Percentiles rank a stretch among this genome's conserved stretches.
Evolutionary conservation across 2,329 filamentous ascomycete genomes (phyloP).

Genomic region (Fusarium vanettenii): DNA sequence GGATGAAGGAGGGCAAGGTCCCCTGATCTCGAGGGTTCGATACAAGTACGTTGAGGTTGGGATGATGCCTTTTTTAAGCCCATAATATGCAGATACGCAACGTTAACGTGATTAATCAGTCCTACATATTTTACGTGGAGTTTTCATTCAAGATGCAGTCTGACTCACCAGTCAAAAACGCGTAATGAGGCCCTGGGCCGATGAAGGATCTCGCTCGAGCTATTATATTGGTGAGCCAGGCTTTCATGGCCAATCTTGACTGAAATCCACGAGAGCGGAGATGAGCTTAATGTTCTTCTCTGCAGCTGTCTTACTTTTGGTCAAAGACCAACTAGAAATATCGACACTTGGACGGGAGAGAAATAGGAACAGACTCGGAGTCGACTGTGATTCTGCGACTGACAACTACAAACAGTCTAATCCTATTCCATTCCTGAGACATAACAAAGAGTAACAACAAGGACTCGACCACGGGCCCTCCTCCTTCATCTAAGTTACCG

Average conservation of each 20-base stretch:
- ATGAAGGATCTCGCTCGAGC: too few species aligned
- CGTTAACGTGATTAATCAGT: too few species aligned
- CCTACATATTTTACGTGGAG: too few species aligned
- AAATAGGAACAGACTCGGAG: not conserved
- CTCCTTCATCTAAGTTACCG: not conserved
- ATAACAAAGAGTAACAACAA: not conserved
- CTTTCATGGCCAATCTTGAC: too few species aligned
- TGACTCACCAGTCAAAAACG: too few species aligned
- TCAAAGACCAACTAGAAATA: not conserved
- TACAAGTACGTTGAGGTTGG: not conserved
- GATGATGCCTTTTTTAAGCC: not conserved
- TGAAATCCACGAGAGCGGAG: not conserved
- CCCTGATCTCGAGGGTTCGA: not conserved
- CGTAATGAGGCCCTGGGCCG: too few species aligned
- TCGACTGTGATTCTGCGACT: not conserved
- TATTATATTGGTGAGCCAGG: too few species aligned
- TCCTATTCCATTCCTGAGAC: not conserved
- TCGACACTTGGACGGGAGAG: not conserved
- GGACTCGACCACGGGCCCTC: not conserved
- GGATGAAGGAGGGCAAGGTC: not conserved
- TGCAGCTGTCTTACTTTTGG: not conserved
- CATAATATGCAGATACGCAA: not conserved
- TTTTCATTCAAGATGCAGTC: too few species aligned
- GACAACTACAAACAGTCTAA: not conserved
- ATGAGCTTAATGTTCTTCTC: not conserved